phyloP scores from a whole-genome alignment of 257 asterid genomes.

The Asclepias syriaca region DNA sequence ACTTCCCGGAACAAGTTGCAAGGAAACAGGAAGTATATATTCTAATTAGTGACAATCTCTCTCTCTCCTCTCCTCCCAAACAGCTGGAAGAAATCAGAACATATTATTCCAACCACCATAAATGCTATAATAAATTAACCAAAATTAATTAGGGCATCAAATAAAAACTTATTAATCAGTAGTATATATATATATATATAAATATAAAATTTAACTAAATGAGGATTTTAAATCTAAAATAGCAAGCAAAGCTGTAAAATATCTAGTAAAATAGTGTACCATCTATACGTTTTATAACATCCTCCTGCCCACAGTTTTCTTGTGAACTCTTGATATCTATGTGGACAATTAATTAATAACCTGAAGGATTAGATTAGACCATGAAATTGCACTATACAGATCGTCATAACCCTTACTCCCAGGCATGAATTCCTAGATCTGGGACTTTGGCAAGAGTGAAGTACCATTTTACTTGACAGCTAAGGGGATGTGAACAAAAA shows the following conservation, averaged over 20 bases:
- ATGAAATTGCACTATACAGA: background rate
- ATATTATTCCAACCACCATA: background rate
- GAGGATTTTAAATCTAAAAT: background rate
- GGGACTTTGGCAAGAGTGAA: background rate
- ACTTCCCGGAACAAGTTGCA: slow-evolving; percentile 11
- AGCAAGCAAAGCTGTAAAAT: background rate
- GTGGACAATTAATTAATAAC: too few relatives aligned
- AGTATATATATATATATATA: too few relatives aligned
- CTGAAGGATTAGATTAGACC: background rate
- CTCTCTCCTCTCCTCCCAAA: background rate
- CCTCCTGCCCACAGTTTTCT: background rate
- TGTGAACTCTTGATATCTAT: background rate
- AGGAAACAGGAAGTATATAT: slow-evolving; percentile 2
- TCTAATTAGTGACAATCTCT: background rate
- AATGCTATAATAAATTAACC: background rate
- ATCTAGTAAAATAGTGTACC: background rate
- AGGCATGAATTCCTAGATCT: background rate
- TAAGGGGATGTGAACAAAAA: background rate
- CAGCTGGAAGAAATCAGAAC: slow-evolving; percentile 6
- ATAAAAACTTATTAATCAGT: background rate
- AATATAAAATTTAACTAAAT: background rate
- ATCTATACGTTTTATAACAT: background rate
- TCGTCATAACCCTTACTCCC: background rate
- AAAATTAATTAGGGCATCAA: background rate
- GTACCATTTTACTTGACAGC: background rate